These are phyloP conservation scores for Pleodorina starrii DNA, from an alignment of 139 green algal genomes.

Conservation along the genomic window DNA sequence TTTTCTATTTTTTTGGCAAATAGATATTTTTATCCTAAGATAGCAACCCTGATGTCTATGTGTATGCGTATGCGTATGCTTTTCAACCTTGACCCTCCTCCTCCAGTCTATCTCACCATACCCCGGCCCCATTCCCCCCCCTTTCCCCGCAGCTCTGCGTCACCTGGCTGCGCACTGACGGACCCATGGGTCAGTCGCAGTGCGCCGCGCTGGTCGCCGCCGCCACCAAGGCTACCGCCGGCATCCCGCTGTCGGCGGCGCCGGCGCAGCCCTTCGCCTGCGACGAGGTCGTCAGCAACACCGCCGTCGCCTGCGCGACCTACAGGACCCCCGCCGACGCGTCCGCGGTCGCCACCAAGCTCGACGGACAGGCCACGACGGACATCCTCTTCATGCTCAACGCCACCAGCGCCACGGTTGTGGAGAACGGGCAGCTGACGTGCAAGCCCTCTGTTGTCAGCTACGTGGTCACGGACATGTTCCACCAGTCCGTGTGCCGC, in stretches of 20 bases:
- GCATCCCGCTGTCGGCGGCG: background rate
- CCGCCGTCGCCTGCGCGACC: background rate
- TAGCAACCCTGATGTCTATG: too few species aligned
- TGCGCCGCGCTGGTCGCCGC: background rate
- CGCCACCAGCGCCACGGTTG: background rate
- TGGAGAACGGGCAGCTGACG: background rate
- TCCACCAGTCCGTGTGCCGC: too few species aligned
- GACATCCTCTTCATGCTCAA: background rate
- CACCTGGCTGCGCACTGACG: too few species aligned
- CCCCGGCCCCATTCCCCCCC: too few species aligned
- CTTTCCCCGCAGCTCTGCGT: too few species aligned
- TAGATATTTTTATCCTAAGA: too few species aligned
- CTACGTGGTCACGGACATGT: constrained; percentile 11
- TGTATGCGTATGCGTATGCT: too few species aligned
- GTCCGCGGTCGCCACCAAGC: background rate
- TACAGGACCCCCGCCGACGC: background rate
- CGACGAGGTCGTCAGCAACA: background rate
- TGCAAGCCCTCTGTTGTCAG: background rate
- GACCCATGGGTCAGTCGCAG: too few species aligned
- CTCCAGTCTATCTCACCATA: background rate
- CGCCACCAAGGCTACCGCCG: background rate
- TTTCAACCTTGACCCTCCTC: too few species aligned
- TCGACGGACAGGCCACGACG: background rate
- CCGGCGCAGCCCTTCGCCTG: background rate
- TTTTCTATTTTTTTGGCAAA: too few species aligned